A percentile compares a stretch with the other conserved stretches of the same genome.
These are phyloP conservation scores for Fusarium secorum DNA, from an alignment of 2,329 filamentous ascomycete species.

Conservation along the genomic window DNA sequence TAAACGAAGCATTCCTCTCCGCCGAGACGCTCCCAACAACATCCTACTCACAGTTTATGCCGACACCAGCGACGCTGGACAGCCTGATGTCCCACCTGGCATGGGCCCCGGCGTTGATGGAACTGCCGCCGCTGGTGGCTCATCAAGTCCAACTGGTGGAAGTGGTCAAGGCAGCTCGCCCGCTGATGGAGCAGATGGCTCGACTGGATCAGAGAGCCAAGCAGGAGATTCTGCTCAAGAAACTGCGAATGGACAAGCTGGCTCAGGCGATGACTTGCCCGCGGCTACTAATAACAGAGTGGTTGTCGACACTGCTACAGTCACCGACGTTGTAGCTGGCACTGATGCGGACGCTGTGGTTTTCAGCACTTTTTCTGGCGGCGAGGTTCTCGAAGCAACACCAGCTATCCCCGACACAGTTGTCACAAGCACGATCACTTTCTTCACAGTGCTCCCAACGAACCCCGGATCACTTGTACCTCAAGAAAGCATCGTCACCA, in stretches of 20 bases:
- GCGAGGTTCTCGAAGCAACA: not conserved
- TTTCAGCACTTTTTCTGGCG: not conserved
- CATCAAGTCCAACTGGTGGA: not conserved
- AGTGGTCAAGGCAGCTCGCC: not conserved
- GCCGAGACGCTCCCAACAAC: constrained; percentile 43
- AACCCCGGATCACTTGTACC: constrained; percentile 45
- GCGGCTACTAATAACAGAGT: not conserved
- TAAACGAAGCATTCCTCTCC: constrained; percentile 19
- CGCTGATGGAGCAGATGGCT: not conserved
- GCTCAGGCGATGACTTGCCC: not conserved
- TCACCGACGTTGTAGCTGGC: not conserved
- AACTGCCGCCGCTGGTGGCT: not conserved
- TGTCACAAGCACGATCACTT: constrained; percentile 36
- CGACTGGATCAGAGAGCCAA: not conserved
- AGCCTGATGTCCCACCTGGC: constrained; percentile 47
- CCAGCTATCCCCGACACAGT: not conserved
- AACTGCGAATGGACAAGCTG: not conserved
- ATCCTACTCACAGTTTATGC: constrained; percentile 56
- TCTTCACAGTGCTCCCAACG: constrained; percentile 43
- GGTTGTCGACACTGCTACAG: not conserved
- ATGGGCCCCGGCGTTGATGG: constrained; percentile 34
- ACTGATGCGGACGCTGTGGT: not conserved
- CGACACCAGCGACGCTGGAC: constrained; percentile 42
- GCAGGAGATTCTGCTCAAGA: not conserved
- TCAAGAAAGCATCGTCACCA: constrained; percentile 46